Conservation (phyloP, 2,329 filamentous ascomycete genomes). For the Alternaria gaisen region DNA sequence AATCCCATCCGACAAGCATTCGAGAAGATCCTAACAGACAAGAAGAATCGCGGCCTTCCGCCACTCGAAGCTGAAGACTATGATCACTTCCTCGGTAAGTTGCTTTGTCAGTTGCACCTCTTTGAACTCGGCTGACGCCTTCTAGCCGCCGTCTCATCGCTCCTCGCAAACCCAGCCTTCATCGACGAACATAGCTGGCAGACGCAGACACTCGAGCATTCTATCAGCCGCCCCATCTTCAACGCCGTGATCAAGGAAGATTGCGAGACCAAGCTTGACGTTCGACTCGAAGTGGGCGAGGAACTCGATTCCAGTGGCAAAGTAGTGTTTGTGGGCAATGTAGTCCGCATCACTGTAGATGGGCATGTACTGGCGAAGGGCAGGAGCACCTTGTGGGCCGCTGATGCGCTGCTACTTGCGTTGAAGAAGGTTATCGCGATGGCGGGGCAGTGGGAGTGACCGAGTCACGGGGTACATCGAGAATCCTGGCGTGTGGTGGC, state of each 20-base stretch:
- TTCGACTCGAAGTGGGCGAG: not conserved
- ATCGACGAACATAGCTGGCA: not conserved
- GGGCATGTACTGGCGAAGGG: not conserved
- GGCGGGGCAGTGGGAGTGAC: not conserved
- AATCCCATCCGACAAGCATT: not conserved
- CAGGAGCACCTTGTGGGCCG: not conserved
- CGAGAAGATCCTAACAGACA: not conserved
- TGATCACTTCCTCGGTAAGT: not conserved
- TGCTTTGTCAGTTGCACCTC: not conserved
- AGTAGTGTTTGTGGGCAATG: not conserved
- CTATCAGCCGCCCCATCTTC: not conserved
- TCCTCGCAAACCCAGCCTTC: not conserved
- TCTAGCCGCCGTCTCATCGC: not conserved
- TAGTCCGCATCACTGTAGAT: not conserved
- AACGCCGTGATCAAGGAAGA: not conserved
- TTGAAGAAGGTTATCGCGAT: not conserved
- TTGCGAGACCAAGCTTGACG: not conserved
- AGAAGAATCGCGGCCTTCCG: not conserved
- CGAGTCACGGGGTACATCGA: not conserved
- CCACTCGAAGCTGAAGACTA: not conserved
- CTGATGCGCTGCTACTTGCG: not conserved
- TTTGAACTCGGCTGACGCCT: not conserved
- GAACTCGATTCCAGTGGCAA: not conserved
- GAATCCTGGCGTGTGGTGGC: fast-evolving
- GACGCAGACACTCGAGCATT: not conserved